These are phyloP conservation scores for Botrytis pseudocinerea DNA, from an alignment of 2,329 filamentous ascomycete genomes.

Conservation along the genomic window DNA sequence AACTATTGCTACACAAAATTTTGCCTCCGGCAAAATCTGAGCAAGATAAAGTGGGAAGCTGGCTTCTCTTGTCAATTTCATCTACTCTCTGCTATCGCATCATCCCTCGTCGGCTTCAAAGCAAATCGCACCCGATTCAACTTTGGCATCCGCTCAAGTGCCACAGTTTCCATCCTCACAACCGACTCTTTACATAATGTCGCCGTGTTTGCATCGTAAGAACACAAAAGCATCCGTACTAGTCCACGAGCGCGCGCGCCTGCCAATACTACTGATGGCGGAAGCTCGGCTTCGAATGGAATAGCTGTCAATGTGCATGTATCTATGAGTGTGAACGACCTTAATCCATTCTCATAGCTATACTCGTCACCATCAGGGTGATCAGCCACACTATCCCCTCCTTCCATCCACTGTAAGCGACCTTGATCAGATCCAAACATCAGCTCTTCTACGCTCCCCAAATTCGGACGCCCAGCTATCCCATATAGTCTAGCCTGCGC, in stretches of 20 bases:
- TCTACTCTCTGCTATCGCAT: neutral
- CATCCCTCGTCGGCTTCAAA: neutral
- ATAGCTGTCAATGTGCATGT: constrained; percentile 39
- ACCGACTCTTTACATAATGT: constrained; percentile 30
- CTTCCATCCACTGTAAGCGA: constrained; percentile 33
- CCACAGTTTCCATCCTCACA: constrained; percentile 27
- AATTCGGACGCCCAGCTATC: constrained; percentile 36
- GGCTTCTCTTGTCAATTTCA: neutral
- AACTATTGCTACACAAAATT: neutral
- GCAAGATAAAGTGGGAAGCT: neutral
- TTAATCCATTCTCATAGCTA: neutral
- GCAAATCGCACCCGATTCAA: constrained; percentile 22
- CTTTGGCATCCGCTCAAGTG: constrained; percentile 25
- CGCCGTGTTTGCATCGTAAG: constrained; percentile 29
- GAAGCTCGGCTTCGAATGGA: constrained; percentile 39
- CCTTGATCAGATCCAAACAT: constrained; percentile 35
- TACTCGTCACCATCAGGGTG: neutral
- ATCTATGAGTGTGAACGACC: constrained; percentile 41
- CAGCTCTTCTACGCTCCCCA: constrained; percentile 34
- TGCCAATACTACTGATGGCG: constrained; percentile 38
- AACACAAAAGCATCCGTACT: constrained; percentile 38
- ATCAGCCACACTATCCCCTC: constrained; percentile 15
- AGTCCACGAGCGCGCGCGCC: constrained; percentile 41
- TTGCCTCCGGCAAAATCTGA: neutral
- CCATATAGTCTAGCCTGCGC: constrained; percentile 35